phyloP scores from a whole-genome alignment of 345 rosid species.

The Diplotaxis tenuifolia region DNA sequence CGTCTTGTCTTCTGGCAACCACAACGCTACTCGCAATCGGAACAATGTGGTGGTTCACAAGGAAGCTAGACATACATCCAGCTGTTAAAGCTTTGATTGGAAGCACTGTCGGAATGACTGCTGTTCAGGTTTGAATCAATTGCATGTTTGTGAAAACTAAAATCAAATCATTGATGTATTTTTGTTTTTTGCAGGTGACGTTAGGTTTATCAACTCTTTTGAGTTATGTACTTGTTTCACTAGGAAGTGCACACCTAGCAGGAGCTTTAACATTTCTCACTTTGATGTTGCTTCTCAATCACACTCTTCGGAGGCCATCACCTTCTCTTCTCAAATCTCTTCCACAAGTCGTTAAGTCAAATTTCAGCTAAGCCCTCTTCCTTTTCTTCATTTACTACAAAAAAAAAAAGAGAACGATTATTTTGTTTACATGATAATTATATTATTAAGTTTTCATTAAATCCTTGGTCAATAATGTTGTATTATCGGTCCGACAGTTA shows the following conservation, averaged over 20 bases:
- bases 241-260: slow-evolving; percentile 83
- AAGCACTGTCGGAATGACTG: slow-evolving; percentile 71
- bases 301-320: slow-evolving; percentile 76
- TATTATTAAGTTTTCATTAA: neutral
- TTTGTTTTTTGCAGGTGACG: slow-evolving; percentile 52
- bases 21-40: slow-evolving; percentile 55
- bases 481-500: slow-evolving; percentile 14
- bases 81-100: slow-evolving; percentile 74
- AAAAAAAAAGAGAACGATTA: slow-evolving; percentile 17
- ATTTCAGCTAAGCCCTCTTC: slow-evolving; percentile 22
- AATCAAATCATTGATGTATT: neutral
- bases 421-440: neutral
- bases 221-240: slow-evolving; percentile 78
- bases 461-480: slow-evolving; percentile 1
- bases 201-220: slow-evolving; percentile 84
- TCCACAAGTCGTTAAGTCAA: slow-evolving; percentile 61
- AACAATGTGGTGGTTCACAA: slow-evolving; percentile 73
- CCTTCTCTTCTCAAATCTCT: slow-evolving; percentile 68
- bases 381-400: slow-evolving; percentile 14
- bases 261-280: slow-evolving; percentile 83
- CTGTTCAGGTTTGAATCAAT: slow-evolving; percentile 65
- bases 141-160: neutral
- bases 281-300: slow-evolving; percentile 72
- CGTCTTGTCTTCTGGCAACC: slow-evolving; percentile 89
- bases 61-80: slow-evolving; percentile 84